A percentile compares a stretch with the other conserved stretches of the same genome.
Evolutionary conservation across 228 moss, liverwort and hornwort species (phyloP).

Genomic region (Sphagnum magellanicum): DNA sequence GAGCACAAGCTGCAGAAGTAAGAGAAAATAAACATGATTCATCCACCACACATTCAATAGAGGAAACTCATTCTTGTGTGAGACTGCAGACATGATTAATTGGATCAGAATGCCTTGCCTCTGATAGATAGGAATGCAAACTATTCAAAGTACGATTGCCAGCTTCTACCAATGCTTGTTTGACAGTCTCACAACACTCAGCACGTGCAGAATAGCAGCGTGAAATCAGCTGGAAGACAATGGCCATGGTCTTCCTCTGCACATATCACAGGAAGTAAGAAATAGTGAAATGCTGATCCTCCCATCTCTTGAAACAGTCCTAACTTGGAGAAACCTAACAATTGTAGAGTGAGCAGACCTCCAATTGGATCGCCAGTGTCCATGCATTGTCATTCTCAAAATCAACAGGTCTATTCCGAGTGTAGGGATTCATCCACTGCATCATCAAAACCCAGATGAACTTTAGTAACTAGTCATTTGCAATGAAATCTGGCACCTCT

Average conservation of each 20-base stretch:
- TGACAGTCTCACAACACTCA: slow-evolving; percentile 29
- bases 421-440: slow-evolving; percentile 90
- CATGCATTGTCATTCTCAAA: slow-evolving; percentile 50
- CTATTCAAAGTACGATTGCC: slow-evolving; percentile 46
- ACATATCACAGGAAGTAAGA: not conserved
- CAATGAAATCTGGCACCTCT: not conserved
- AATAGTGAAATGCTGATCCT: not conserved
- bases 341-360: slow-evolving; percentile 36
- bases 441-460: not conserved
- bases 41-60: not conserved
- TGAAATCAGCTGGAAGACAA: slow-evolving; percentile 65
- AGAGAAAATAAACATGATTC: not conserved
- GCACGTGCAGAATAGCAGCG: slow-evolving; percentile 53
- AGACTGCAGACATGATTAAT: slow-evolving; percentile 5
- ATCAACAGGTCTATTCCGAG: slow-evolving; percentile 13
- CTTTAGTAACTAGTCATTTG: not conserved
- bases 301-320: not conserved
- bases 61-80: not conserved
- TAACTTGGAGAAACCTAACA: not conserved
- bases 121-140: slow-evolving; percentile 40
- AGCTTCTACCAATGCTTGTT: slow-evolving; percentile 49
- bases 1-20: not conserved
- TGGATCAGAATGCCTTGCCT: slow-evolving; percentile 24
- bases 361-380: slow-evolving; percentile 74
- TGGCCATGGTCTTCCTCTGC: slow-evolving; percentile 80